Base-by-base conservation (phyloP, 257 asterid species). In the Mitragyna speciosa region DNA sequence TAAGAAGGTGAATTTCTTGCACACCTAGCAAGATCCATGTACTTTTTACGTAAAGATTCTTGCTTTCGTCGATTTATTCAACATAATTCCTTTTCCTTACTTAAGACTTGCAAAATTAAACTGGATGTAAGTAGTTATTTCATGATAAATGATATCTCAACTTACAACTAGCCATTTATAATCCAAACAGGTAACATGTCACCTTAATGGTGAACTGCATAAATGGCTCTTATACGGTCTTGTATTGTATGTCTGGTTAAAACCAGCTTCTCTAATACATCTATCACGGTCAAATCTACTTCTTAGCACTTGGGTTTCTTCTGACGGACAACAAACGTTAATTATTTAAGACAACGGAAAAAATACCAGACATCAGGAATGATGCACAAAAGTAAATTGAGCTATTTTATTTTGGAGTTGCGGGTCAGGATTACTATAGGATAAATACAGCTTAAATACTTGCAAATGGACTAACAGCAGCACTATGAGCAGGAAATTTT, bases 401-500 rank as follows among this genome's bases (percentile, higher is more conserved):
- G 63, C 59, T 54, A 54, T 58, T 41, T 24, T 49, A 24, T 52
- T 12, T 33, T 51, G 8, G 36, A 73, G 16, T 33, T n/a, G 68
- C 33, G 12, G 22, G 33, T 20, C 19, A 43, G 4, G 28, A n/a
- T 71, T 79, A 1, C 6, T 28, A 5, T 26, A 28, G 45, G 2
- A 11, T 56, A 20, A 20, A 22, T 65, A 26, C 59, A 48, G 56
- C 49, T 43, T 10, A 36, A 6, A 47, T 17, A 19, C 20, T 28
- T n/a, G n/a, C n/a, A n/a, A n/a, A n/a, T n/a, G n/a, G 70, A 48
- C 22, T 24, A 9, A 33, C 3, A 39, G 4, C 36, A 54, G 33
- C 54, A 54, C 71, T 76, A 75, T 82, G 76, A 48, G 45, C 48
- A 66, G 47, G 65, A 64, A 59, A 71, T 64, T 9, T 41, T 51